Percentiles rank a stretch among this genome's conserved stretches.
phyloP scores from a whole-genome alignment of 176 grass and related monocot species.

The Eragrostis nindensis region DNA sequence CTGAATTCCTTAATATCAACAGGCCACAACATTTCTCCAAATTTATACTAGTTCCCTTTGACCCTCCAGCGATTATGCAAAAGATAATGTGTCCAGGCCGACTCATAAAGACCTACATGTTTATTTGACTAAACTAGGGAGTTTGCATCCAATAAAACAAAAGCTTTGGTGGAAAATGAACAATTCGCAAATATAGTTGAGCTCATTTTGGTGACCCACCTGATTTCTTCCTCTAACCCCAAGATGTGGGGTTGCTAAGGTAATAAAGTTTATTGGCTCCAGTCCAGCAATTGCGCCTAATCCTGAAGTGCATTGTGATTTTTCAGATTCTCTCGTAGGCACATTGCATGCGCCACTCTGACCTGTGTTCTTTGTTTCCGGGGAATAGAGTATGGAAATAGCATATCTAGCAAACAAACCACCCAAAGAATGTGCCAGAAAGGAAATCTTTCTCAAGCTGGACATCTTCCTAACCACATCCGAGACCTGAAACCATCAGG shows the following conservation, averaged over 20 bases:
- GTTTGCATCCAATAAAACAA: slow-evolving; percentile 12
- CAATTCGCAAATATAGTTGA: slow-evolving; percentile 7
- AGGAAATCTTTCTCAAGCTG: slow-evolving; percentile 80
- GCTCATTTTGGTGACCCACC: slow-evolving; percentile 35
- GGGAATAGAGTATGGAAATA: slow-evolving; percentile 66
- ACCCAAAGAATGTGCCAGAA: slow-evolving; percentile 85
- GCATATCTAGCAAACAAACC: slow-evolving; percentile 91
- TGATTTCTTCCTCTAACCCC: slow-evolving; percentile 94
- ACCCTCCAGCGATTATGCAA: background rate
- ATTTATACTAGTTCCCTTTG: background rate
- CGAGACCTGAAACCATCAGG: slow-evolving; percentile 59
- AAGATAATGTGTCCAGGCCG: background rate
- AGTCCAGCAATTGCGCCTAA: slow-evolving; percentile 66
- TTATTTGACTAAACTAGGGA: slow-evolving; percentile 21
- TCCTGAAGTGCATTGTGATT: slow-evolving; percentile 27
- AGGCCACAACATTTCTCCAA: background rate
- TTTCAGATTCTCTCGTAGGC: slow-evolving; percentile 18
- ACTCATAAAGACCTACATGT: slow-evolving; percentile 24
- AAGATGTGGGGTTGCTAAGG: slow-evolving; percentile 94
- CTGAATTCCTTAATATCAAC: background rate
- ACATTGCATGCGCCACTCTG: background rate
- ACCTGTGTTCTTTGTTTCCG: slow-evolving; percentile 29
- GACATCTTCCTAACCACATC: slow-evolving; percentile 63
- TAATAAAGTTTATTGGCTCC: slow-evolving; percentile 81
- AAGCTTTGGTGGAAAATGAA: background rate